These are phyloP conservation scores for Calonectria pseudoreteaudii DNA, from an alignment of 2,329 filamentous ascomycete genomes.

Conservation along the genomic window DNA sequence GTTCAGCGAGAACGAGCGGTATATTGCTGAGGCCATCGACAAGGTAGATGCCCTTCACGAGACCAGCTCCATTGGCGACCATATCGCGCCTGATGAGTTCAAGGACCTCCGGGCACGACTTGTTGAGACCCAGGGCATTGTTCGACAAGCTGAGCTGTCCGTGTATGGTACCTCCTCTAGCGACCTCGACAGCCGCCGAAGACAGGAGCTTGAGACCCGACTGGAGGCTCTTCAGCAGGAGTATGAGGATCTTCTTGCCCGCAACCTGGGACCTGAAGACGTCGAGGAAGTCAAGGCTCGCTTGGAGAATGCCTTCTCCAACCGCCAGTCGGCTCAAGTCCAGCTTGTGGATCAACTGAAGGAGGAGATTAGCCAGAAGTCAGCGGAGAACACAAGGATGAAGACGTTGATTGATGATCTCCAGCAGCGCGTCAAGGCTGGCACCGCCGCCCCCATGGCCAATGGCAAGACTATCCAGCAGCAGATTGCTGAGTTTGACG, in stretches of 20 bases:
- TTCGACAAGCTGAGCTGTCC: slow-evolving; percentile 91
- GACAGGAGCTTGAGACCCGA: slow-evolving; percentile 81
- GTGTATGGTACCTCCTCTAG: slow-evolving; percentile 77
- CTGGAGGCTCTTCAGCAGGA: slow-evolving; percentile 81
- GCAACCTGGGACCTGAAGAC: slow-evolving; percentile 82
- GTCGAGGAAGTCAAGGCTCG: slow-evolving; percentile 86
- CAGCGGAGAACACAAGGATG: slow-evolving; percentile 84
- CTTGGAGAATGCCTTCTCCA: slow-evolving; percentile 80
- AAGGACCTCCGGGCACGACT: slow-evolving; percentile 81
- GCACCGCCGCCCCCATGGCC: slow-evolving; percentile 68
- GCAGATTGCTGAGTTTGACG: slow-evolving; percentile 98
- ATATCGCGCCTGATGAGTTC: slow-evolving; percentile 84
- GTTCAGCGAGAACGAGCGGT: slow-evolving; percentile 92
- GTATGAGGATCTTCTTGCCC: slow-evolving; percentile 84
- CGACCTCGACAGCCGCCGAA: slow-evolving; percentile 74
- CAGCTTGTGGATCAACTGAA: slow-evolving; percentile 83
- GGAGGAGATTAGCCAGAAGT: slow-evolving; percentile 79
- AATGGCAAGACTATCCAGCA: slow-evolving; percentile 95
- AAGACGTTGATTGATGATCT: slow-evolving; percentile 84
- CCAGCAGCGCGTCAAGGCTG: slow-evolving; percentile 77
- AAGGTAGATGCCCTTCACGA: slow-evolving; percentile 84
- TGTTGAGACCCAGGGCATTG: slow-evolving; percentile 90
- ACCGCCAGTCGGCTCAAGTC: slow-evolving; percentile 78
- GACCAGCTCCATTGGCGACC: slow-evolving; percentile 80
- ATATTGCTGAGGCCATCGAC: slow-evolving; percentile 85